Evolutionary conservation across 2,329 filamentous ascomycete genomes (phyloP), one percentile per base, ranked within the genome.

Genomic region (Aureobasidium sp.): DNA sequence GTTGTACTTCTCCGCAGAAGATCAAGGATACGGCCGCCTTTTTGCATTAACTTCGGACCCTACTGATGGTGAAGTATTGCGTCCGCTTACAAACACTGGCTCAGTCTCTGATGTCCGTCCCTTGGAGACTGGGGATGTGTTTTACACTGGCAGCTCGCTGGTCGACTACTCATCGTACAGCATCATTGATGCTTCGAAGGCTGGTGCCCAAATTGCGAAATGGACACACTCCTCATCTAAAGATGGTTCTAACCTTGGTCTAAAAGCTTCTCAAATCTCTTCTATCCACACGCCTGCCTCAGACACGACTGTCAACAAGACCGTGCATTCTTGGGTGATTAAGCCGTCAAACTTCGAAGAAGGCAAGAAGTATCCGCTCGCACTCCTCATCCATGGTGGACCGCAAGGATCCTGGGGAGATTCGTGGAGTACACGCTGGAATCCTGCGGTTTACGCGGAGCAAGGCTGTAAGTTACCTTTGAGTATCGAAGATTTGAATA

Each of bases 361-460:
- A 9, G 78, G 74, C 20, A 87, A 90, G 73, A 91, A 84, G 66
- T 95, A 93, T 69, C 91, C 91, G 0, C 79, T 96, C 5, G 84
- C 88, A 1, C 87, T 92, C 71, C 77, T 92, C 46, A 89, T 95
- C 65, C 91, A 96, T 70, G 91, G 91, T 61, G 91, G 91, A 0
- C 90, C 90, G 0, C 89, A 94, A 72, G 84, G 86, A 26, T 84
- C 89, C 0, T 93, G 89, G 87, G 77, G 74, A 36, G 87, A 94
- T 69, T 79, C 81, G 32, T 95, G 90, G 89, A 88, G 83, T 72
- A 91, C 87, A 2, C 81, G 91, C 20, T 96, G 91, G 91, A 95
- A 95, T 71, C 87, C 89, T 1, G 89, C 89, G 64, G 82, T 93
- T 10, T 95, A 91, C 71, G 90, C 91, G 3, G 90, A 95, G 72